phyloP scores from a whole-genome alignment of 2,329 filamentous ascomycete species.

The Lachnellula suecica region DNA sequence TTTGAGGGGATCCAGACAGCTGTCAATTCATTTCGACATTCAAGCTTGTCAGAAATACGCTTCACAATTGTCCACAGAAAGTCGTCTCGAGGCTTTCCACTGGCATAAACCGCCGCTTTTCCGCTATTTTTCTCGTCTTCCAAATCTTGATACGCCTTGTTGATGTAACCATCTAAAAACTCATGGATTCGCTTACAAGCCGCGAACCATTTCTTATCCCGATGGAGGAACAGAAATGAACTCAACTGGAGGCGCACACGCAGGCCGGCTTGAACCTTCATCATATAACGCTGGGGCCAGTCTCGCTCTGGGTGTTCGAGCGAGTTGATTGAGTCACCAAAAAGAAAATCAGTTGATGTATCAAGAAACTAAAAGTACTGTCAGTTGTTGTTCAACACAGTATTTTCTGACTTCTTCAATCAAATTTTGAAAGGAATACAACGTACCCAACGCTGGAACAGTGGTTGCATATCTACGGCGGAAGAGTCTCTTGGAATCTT shows the following conservation, averaged over 20 bases:
- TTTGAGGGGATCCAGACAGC: background rate
- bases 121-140: background rate
- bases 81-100: too few relatives aligned
- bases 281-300: background rate
- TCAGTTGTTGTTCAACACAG: too few relatives aligned
- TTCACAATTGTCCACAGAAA: too few relatives aligned
- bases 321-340: background rate
- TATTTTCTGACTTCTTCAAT: too few relatives aligned
- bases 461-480: conserved; percentile 56
- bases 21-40: too few relatives aligned
- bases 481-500: conserved; percentile 52
- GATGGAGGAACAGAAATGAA: background rate
- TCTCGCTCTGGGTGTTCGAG: background rate
- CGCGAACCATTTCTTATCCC: background rate
- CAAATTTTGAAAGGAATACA: too few relatives aligned
- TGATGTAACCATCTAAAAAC: background rate
- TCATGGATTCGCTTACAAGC: background rate
- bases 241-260: background rate
- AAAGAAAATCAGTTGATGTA: background rate
- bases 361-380: background rate
- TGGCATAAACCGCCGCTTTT: too few relatives aligned
- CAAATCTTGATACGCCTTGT: background rate
- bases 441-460: conserved; percentile 28
- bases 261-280: background rate
- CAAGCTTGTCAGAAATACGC: too few relatives aligned